Evolutionary conservation across 2,329 filamentous ascomycete genomes (phyloP).

Genomic region (Aspergillus japonicus): DNA sequence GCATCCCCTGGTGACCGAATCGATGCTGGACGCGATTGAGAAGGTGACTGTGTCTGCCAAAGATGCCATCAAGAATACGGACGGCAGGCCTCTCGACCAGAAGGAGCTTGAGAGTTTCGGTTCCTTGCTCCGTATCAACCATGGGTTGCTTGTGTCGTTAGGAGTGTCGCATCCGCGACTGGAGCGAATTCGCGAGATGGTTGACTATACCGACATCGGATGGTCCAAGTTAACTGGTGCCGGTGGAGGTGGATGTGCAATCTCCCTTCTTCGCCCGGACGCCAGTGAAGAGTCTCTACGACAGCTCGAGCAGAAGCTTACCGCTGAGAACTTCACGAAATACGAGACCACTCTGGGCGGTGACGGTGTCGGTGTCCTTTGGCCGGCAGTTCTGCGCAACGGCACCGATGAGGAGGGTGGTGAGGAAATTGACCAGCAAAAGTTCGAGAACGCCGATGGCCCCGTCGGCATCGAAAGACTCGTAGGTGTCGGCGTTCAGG

Average conservation of each 20-base stretch:
- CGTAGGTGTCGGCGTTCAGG: conserved; percentile 72
- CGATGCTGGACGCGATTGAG: conserved; percentile 83
- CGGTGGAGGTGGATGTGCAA: conserved; percentile 92
- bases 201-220: conserved; percentile 83
- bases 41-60: conserved; percentile 57
- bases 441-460: conserved; percentile 79
- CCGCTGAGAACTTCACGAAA: conserved; percentile 72
- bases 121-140: conserved; percentile 88
- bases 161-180: conserved; percentile 93
- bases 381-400: conserved; percentile 87
- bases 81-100: conserved; percentile 66
- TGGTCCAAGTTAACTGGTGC: conserved; percentile 98
- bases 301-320: conserved; percentile 64
- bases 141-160: conserved; percentile 84
- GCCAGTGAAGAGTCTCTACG: conserved; percentile 57
- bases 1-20: conserved; percentile 74
- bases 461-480: conserved; percentile 82
- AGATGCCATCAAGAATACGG: conserved; percentile 55
- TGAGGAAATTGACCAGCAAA: conserved; percentile 89
- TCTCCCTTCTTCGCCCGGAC: conserved; percentile 77
- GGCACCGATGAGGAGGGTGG: conserved; percentile 77
- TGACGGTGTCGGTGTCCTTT: conserved; percentile 90
- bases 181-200: conserved; percentile 85
- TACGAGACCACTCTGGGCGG: conserved; percentile 90
- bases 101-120: conserved; percentile 71